Base-by-base conservation (phyloP, 225 moss, liverwort and hornwort genomes). In the Anthoceros angustus region DNA sequence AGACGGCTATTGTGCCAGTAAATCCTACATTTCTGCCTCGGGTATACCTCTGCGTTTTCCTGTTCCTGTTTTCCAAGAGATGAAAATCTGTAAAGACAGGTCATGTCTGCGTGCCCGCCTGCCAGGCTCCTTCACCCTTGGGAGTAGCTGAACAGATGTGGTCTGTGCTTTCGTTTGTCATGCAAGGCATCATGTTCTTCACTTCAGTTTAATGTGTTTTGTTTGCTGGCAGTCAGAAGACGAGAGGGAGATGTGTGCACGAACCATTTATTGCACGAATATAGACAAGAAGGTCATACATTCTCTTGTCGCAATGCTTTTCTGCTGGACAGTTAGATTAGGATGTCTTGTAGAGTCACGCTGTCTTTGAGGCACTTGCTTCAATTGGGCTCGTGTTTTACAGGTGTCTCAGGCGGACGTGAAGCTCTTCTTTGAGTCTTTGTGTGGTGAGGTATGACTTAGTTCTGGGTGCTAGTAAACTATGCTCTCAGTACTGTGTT, bases 331-430 rank as follows among this genome's bases (percentile, higher is more conserved):
- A 41, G 8, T 5, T 38, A 1, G 38, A n/a, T 38, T 64, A 16
- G 4, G 7, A 64, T 25, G 23, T 41, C 16, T 7, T 3, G 23
- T n/a, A 15, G 39, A 7, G 38, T n/a, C 24, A 38, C 50, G 15
- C 32, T 68, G 67, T 21, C 23, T 15, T 18, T 39, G 67, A 10
- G 39, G 38, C 26, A 68, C 14, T 42, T 42, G 18, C 18, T 10
- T 41, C 20, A 62, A 2, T 23, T 15, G 2, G 32, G n/a, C 23
- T 26, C 26, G 10, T 21, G 18, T 62, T 67, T 12, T 79, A 90
- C 93, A 94, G 94, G 94, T 95, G 76, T 91, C 91, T 81, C 95
- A 95, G 85, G 95, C 91, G 50, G 95, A 95, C 77, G 95, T 95
- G 72, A 95, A 95, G 77, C 85, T 91, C 70, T 95, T 95, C 75